A percentile compares a stretch with the other conserved stretches of the same genome.
phyloP scores from a whole-genome alignment of 768 basidiomycete species.

The Mycena venus region DNA sequence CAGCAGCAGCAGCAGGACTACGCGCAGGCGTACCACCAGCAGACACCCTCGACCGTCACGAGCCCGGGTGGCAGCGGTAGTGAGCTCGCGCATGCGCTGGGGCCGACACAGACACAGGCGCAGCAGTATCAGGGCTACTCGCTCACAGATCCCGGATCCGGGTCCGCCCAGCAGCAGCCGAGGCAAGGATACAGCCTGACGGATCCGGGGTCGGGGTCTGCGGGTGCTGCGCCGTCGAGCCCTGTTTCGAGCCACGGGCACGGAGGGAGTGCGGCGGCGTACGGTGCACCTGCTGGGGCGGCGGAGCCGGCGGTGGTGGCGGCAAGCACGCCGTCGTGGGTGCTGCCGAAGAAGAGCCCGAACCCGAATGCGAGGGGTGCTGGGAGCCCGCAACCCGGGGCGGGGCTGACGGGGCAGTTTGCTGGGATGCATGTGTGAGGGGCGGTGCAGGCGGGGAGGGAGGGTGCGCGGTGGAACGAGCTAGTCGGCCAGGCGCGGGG shows the following conservation, averaged over 20 bases:
- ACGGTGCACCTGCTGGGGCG: conserved; percentile 5
- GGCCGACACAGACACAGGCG: neutral
- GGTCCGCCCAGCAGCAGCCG: neutral
- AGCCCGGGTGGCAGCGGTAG: neutral
- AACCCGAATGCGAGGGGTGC: neutral
- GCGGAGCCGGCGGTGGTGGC: conserved; percentile 1
- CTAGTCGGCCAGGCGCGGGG: no score
- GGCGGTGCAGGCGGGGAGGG: neutral
- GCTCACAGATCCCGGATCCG: conserved; percentile 14
- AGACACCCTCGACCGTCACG: neutral
- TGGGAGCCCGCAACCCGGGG: conserved; percentile 17
- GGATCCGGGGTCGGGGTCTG: neutral
- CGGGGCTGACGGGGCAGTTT: conserved; percentile 42
- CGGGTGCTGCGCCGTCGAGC: conserved; percentile 2
- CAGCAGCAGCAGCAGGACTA: neutral
- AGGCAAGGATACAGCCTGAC: conserved; percentile 14
- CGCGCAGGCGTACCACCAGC: neutral
- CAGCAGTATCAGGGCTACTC: conserved; percentile 5
- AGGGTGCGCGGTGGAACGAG: no score
- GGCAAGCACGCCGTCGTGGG: conserved; percentile 56
- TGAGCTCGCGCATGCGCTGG: conserved; percentile 25
- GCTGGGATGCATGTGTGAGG: conserved; percentile 40
- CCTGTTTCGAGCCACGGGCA: neutral
- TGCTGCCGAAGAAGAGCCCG: conserved; percentile 56
- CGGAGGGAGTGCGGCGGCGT: conserved; percentile 13